These are phyloP conservation scores for Solanum lycopersicoides DNA, from an alignment of 257 asterid genomes.

Conservation along the genomic window DNA sequence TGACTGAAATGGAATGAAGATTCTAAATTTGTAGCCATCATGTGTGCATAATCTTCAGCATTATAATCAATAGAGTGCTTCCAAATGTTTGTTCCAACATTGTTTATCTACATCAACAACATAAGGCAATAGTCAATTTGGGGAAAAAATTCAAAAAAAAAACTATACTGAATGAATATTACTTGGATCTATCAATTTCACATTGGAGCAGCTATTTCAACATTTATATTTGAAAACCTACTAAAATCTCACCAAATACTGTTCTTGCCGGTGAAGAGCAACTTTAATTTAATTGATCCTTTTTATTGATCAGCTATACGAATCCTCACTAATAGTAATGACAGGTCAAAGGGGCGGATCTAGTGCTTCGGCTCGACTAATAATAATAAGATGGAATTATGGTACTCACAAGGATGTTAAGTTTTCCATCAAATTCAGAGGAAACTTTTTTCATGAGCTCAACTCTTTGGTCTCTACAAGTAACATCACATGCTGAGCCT, in stretches of 20 bases:
- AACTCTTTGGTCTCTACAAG: slow-evolving; percentile 29
- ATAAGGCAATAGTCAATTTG: not conserved
- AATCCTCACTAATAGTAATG: not conserved
- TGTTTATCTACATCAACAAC: slow-evolving; percentile 44
- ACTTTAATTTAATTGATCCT: not conserved
- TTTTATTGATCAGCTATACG: not conserved
- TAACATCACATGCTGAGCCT: slow-evolving; percentile 41
- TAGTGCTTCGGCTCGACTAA: not conserved
- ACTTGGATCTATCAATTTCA: not conserved
- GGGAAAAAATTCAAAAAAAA: not conserved
- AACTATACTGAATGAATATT: not conserved
- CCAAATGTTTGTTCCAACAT: slow-evolving; percentile 87
- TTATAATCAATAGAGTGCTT: slow-evolving; percentile 70
- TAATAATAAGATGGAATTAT: not conserved
- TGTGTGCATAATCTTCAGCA: slow-evolving; percentile 55
- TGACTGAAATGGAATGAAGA: slow-evolving; percentile 80
- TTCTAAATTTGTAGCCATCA: slow-evolving; percentile 87
- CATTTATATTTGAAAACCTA: not conserved
- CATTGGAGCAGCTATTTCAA: not conserved
- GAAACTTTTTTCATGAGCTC: slow-evolving; percentile 36
- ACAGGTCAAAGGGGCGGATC: not conserved
- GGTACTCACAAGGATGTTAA: slow-evolving; percentile 41
- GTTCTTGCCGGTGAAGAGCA: not conserved
- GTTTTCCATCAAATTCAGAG: slow-evolving; percentile 44
- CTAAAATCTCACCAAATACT: not conserved